These are phyloP conservation scores for Boletellus ananas DNA, from an alignment of 768 basidiomycete species.

Conservation along the genomic window DNA sequence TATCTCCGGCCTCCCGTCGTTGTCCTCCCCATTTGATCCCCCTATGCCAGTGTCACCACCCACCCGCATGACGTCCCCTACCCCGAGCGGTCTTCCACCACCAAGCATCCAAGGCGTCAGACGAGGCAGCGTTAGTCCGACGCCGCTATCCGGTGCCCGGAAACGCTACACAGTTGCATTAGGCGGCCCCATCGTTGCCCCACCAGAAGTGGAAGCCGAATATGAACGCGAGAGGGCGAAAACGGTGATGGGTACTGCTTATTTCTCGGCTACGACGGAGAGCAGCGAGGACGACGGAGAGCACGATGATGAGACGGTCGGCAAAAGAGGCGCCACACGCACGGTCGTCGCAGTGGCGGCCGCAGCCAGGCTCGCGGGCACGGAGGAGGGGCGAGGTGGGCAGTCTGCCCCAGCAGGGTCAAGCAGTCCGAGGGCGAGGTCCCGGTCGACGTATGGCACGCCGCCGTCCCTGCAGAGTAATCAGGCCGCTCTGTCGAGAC, in stretches of 20 bases:
- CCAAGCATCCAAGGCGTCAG: slow-evolving; percentile 40
- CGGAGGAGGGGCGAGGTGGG: slow-evolving; percentile 19
- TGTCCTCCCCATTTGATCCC: slow-evolving; percentile 23
- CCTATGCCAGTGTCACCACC: slow-evolving; percentile 23
- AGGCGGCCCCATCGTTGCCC: slow-evolving; percentile 61
- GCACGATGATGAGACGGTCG: slow-evolving; percentile 48
- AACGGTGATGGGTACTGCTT: slow-evolving; percentile 37
- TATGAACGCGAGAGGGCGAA: slow-evolving; percentile 26
- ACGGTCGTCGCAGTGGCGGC: slow-evolving; percentile 33
- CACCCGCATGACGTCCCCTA: slow-evolving; percentile 19
- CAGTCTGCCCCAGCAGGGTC: slow-evolving; percentile 5
- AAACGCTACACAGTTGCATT: slow-evolving; percentile 87
- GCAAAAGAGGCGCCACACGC: slow-evolving; percentile 41
- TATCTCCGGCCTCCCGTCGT: slow-evolving; percentile 43
- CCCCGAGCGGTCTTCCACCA: slow-evolving; percentile 36
- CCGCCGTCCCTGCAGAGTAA: slow-evolving; percentile 29
- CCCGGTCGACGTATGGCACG: slow-evolving; percentile 57
- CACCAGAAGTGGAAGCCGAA: slow-evolving; percentile 26
- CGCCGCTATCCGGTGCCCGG: slow-evolving; percentile 50
- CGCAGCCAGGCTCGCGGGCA: slow-evolving; percentile 31
- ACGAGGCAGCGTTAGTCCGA: slow-evolving; percentile 60
- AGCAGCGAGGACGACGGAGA: slow-evolving; percentile 36
- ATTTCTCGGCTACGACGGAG: slow-evolving; percentile 40
- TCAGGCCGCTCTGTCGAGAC: slow-evolving; percentile 22
- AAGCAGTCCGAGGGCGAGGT: slow-evolving; percentile 37